Base-by-base conservation (phyloP, 2,329 filamentous ascomycete genomes). In the Verticillium nubilum region DNA sequence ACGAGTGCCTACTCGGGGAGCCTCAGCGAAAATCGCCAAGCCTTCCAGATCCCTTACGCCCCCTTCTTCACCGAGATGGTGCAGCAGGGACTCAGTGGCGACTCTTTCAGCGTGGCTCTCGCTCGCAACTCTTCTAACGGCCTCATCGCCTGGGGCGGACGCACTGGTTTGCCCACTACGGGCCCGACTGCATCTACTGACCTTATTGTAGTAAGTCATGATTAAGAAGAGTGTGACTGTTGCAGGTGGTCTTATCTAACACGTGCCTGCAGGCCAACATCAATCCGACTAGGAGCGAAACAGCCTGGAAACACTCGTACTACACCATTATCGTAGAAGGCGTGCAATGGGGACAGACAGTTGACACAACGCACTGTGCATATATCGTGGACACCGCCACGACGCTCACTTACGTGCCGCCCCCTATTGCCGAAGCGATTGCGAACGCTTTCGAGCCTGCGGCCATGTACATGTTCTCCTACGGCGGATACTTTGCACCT, bases 371-470 rank as follows among this genome's bases (percentile, higher is more conserved):
- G 33, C 78, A 75, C 64, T 78, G 76, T 58, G 78, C 78, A 4
- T 81, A 77, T 65, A 80, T 84, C 57, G 70, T 83, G 56, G 81
- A 84, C 67, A 81, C 77, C 17, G 79, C 79, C 31, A 83, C 81
- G 1, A 80, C 80, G 0, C 73, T 82, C 66, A 78, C 77, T 62
- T 79, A 81, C 61, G 67, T 83, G 1, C 80, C 81, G 12, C 75
- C 76, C 12, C 69, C 80, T 80, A 65, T 81, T 17, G 78, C 79
- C 3, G 75, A 80, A 37, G 68, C 72, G n/a, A 78, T 83, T 60
- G 79, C 80, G 57, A 65, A 64, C 2, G 68, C 76, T 0, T 84
- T 82, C 62, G 67, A 76, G 54, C 81, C 81, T 1, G 72, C 72
- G 1, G 80, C 78, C 27, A 71, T 74, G 15, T 83, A 79, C 63